These are phyloP conservation scores for Podospora conica DNA, from an alignment of 495 filamentous ascomycete genomes.

Conservation along the genomic window DNA sequence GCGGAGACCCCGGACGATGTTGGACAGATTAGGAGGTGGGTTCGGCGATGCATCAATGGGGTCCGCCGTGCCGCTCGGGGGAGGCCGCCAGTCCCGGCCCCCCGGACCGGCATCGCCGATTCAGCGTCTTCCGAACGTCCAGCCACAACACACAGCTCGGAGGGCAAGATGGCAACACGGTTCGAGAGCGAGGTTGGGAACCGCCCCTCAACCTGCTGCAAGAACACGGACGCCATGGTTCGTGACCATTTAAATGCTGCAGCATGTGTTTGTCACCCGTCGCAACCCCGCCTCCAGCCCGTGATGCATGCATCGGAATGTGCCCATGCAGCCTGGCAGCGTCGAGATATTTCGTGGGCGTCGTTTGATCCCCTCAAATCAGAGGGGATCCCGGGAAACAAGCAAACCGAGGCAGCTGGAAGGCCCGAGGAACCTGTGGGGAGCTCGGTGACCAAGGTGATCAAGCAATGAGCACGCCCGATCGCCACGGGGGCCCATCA, in stretches of 20 bases:
- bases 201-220: too few relatives aligned
- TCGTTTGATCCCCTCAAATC: background rate
- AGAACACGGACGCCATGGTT: background rate
- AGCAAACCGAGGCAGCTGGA: background rate
- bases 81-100: background rate
- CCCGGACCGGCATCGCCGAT: background rate
- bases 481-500: constrained; percentile 3
- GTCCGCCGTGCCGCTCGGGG: background rate
- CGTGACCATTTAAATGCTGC: background rate
- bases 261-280: background rate
- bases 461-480: constrained; percentile 12
- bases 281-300: background rate
- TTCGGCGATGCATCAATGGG: background rate
- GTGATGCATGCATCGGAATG: background rate
- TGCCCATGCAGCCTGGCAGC: background rate
- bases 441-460: constrained; percentile 6
- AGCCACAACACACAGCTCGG: background rate
- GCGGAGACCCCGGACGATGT: background rate
- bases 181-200: too few relatives aligned
- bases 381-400: background rate
- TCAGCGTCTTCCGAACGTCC: background rate
- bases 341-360: background rate
- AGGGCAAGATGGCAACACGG: too few relatives aligned
- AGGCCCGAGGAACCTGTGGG: background rate
- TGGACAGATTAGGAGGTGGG: background rate